These are phyloP conservation scores for Cladosporium austrohemisphaericum DNA, from an alignment of 2,329 filamentous ascomycete species.

Conservation along the genomic window DNA sequence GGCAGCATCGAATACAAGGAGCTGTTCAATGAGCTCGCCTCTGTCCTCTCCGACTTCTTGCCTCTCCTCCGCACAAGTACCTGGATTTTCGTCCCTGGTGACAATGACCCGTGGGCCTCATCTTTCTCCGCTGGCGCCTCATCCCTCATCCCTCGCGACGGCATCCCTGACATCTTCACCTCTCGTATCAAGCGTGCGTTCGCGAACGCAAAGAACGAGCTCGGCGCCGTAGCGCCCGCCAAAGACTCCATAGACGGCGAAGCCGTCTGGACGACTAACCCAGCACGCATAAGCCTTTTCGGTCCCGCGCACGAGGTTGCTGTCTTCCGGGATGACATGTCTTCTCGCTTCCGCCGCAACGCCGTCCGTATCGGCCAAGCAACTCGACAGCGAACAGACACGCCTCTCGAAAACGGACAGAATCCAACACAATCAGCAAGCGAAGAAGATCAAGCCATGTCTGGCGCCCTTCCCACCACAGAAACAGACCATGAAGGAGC, in stretches of 20 bases:
- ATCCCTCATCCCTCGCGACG: constrained; percentile 63
- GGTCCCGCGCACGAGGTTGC: constrained; percentile 84
- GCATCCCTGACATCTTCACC: constrained; percentile 85
- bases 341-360: constrained; percentile 70
- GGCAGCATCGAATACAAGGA: constrained; percentile 96
- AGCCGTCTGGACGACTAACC: constrained; percentile 85
- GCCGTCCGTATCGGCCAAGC: constrained; percentile 65
- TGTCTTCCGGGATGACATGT: constrained; percentile 82
- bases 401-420: neutral
- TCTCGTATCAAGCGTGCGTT: constrained; percentile 79
- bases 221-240: constrained; percentile 47
- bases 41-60: constrained; percentile 77
- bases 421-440: neutral
- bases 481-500: constrained; percentile 15
- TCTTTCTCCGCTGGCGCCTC: constrained; percentile 75
- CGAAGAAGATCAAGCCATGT: constrained; percentile 27
- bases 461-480: constrained; percentile 24
- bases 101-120: constrained; percentile 96
- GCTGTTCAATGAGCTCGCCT: constrained; percentile 83
- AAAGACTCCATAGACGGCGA: constrained; percentile 59
- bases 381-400: constrained; percentile 35
- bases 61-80: constrained; percentile 72
- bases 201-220: constrained; percentile 69
- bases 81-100: constrained; percentile 90
- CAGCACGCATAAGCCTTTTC: constrained; percentile 76